Conservation (phyloP, 768 basidiomycete genomes). For the Dendrothele bispora region DNA sequence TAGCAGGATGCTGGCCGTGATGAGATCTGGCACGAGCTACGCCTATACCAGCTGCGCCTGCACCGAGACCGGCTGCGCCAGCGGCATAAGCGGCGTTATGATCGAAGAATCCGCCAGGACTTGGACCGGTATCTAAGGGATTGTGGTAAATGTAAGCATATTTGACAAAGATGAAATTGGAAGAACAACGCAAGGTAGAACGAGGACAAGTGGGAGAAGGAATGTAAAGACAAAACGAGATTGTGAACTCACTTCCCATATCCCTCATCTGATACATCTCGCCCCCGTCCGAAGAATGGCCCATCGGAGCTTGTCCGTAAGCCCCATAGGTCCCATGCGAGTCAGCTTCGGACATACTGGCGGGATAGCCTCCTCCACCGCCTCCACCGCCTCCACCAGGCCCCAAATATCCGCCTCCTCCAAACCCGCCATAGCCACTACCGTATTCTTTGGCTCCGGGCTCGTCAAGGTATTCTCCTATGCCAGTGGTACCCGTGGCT, state of each 20-base stretch:
- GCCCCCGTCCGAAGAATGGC: no score
- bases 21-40: conserved; percentile 18
- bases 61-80: conserved; percentile 16
- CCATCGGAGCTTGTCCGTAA: conserved; percentile 48
- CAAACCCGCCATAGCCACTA: conserved; percentile 22
- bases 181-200: no score
- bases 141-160: no score
- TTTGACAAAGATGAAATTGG: no score
- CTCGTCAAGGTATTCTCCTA: conserved; percentile 50
- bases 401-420: conserved; percentile 14
- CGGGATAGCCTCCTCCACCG: conserved; percentile 24
- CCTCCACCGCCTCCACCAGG: conserved; percentile 17
- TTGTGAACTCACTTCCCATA: conserved; percentile 20
- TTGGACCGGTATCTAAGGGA: no score
- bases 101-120: conserved; percentile 3
- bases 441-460: conserved; percentile 15
- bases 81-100: neutral
- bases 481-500: conserved; percentile 51
- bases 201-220: no score
- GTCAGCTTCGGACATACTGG: conserved; percentile 53
- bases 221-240: no score
- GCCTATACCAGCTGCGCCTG: conserved; percentile 39
- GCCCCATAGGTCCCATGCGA: conserved; percentile 66
- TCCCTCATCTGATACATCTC: conserved; percentile 57
- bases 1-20: conserved; percentile 25